Evolutionary conservation across 139 green algal species (phyloP), one percentile per base, ranked within the genome.

Genomic region (Coelastrella sp.): DNA sequence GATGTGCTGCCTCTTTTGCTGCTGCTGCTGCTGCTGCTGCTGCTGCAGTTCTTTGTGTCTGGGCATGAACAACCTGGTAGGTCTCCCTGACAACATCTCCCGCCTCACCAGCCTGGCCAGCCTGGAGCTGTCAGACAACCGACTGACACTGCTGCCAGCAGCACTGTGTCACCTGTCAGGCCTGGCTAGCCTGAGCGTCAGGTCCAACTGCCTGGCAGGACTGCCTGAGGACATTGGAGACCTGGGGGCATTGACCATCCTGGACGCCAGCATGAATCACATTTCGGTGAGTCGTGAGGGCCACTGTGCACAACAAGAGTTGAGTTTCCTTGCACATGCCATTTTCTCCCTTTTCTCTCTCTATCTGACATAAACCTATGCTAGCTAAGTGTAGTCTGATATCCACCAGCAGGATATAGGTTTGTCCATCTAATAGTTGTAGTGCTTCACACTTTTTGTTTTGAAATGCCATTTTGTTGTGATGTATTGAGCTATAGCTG

Each of bases 241-340:
- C 12, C 80, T 91, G 8, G 22, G 17, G 9, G 12, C 15, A 59
- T 56, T 91, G n/a, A 88, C 78, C 9, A 78, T 59, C 79, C 81
- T 91, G 56, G 88, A 91, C 73, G 12, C 80, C 6, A 85, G 68
- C 70, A 91, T 91, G 88, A 91, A 91, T 72, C 88, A 91, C 58
- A 25, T 87, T 8, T 11, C 61, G 27, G 87, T 86, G 49, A 68
- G 87, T 65, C 1, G 1, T 49, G 19, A 76, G 19, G 19, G 19
- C 7, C 7, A 27, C 3, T 27, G 19, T 76, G 19, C 7, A 24
- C 7, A 70, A 20, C 4, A 5, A 20, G 14, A 15, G 1, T 20
- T 70, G 63, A 70, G 14, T 70, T 70, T 70, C 35, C 35, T 49
- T 49, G 35, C 35, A 49, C 35, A 49, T 49, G 35, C 1, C 1